Evolutionary conservation across 495 filamentous ascomycete genomes (phyloP).

Genomic region (Aspergillus sparsus): DNA sequence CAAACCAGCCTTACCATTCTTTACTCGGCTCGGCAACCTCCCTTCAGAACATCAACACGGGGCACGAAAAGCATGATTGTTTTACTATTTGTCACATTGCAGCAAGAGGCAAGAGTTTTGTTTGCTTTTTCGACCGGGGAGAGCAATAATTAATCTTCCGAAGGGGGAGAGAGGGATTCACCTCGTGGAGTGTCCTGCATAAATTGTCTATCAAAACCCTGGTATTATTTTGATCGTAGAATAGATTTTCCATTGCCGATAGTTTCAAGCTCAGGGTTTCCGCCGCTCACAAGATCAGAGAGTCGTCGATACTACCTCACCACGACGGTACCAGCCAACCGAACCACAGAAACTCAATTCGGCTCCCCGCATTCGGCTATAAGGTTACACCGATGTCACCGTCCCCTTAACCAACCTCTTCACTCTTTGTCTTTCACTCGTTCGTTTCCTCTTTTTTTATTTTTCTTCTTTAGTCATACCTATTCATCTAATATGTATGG

Average conservation of each 20-base stretch:
- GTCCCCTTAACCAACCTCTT: slow-evolving; percentile 14
- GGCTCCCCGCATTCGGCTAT: slow-evolving; percentile 30
- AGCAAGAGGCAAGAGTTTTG: too few relatives aligned
- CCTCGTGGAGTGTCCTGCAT: too few relatives aligned
- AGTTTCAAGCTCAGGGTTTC: neutral
- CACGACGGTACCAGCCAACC: slow-evolving; percentile 9
- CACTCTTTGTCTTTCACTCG: neutral
- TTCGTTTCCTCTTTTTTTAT: slow-evolving; percentile 10
- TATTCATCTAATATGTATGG: too few relatives aligned
- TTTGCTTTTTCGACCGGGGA: too few relatives aligned
- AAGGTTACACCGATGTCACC: slow-evolving; percentile 27
- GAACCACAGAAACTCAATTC: slow-evolving; percentile 8
- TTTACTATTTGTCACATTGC: too few relatives aligned
- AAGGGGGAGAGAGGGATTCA: too few relatives aligned
- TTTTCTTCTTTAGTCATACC: slow-evolving; percentile 2
- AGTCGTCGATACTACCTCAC: slow-evolving; percentile 14
- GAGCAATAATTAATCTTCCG: too few relatives aligned
- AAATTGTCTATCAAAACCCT: too few relatives aligned
- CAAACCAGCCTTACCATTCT: neutral
- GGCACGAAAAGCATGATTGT: too few relatives aligned
- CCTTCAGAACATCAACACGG: too few relatives aligned
- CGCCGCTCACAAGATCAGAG: neutral
- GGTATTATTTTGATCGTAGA: neutral
- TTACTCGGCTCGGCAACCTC: neutral
- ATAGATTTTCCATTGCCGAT: neutral